Base-by-base conservation (phyloP, 1,284 basidiomycete species). In the Neolentinus lepideus region DNA sequence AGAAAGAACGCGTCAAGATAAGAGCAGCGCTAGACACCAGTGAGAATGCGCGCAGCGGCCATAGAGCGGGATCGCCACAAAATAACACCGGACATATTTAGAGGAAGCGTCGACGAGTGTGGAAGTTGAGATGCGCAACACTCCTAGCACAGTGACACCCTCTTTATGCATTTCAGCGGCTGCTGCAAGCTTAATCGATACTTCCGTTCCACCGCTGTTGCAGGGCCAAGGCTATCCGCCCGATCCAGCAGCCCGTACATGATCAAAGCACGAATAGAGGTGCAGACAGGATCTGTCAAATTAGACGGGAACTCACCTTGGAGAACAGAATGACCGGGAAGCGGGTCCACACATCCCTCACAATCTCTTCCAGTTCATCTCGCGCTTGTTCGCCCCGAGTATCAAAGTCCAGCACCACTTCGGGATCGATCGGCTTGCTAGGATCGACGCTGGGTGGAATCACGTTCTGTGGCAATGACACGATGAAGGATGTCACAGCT, bases 391-490 rank as follows among this genome's bases (percentile, higher is more conserved):
- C 63, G 59, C 75, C 72, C 12, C 83, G 76, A 0, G 87, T 86
- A 67, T 94, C 89, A 67, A 94, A 94, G 64, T 91, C 92, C 54
- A 94, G 78, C 11, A 94, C 79, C 54, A 91, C 78, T 59, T 86
- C 78, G 1, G 91, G 89, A 66, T 92, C 88, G 57, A 94, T 80
- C 0, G 89, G 81, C 19, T 65, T 60, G 3, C 74, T 61, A 0
- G 90, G 85, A 66, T 93, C 81, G 52, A 92, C 77, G 8, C 72
- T 72, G 0, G 73, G 63, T 0, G 92, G 91, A 52, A 94, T 83
- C 53, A 85, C 77, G 69, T 93, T 93, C 68, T 90, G 82, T 0
- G 88, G 82, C 19, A 92, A 78, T 38, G 86, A 85, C 0, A 86
- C 85, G 54, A 94, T 75, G 71, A 92, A 93, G 57, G 80, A 80